phyloP scores from a whole-genome alignment of 177 flowering plant species.

The Vitis hybrid region DNA sequence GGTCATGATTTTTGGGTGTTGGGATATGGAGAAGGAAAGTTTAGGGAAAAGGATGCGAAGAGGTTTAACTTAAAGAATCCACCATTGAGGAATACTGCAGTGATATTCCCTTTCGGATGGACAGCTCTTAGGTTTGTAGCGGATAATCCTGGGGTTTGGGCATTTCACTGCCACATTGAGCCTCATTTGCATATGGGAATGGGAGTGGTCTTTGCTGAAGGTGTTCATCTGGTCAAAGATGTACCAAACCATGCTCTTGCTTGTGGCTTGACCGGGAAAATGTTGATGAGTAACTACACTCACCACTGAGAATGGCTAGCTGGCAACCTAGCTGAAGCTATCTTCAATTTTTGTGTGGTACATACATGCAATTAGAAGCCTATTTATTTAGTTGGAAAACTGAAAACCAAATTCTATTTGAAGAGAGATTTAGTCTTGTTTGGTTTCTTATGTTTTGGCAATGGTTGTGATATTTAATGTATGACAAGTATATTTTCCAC shows the following conservation, averaged over 20 bases:
- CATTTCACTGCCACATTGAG: conserved; percentile 93
- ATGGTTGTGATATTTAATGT: no score
- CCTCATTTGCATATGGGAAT: conserved; percentile 95
- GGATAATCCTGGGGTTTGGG: conserved; percentile 94
- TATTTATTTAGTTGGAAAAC: no score
- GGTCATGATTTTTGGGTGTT: conserved; percentile 95
- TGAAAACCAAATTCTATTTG: no score
- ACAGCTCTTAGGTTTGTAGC: conserved; percentile 76
- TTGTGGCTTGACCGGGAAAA: conserved; percentile 68
- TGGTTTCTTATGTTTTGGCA: no score
- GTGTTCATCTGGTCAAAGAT: conserved; percentile 29
- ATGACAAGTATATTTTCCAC: no score
- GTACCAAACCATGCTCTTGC: conserved; percentile 59
- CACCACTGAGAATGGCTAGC: no score
- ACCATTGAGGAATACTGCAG: conserved; percentile 68
- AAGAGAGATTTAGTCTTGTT: no score
- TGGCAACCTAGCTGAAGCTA: no score
- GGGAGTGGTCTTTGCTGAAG: conserved; percentile 82
- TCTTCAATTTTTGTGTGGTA: no score
- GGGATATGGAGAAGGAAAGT: conserved; percentile 85
- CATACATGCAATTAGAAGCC: no score
- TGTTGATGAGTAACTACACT: conserved; percentile 22
- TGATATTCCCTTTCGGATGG: conserved; percentile 85
- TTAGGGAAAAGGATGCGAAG: conserved; percentile 33
- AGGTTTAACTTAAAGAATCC: conserved; percentile 66